Evolutionary conservation across 345 rosid genomes (phyloP), one percentile per base, ranked within the genome.

Genomic region (Murraya koenigii): DNA sequence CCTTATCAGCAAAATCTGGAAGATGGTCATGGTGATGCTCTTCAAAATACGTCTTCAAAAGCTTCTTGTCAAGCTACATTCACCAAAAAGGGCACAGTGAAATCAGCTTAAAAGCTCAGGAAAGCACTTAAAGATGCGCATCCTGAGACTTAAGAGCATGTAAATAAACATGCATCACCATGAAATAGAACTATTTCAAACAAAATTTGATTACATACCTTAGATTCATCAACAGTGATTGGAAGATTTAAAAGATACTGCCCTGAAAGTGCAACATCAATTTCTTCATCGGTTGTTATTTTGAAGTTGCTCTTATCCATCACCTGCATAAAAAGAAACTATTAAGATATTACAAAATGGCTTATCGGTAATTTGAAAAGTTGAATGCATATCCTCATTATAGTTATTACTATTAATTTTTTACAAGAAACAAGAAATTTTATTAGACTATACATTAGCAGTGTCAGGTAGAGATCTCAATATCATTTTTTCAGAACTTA

Each of bases 281-380:
- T 88, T 91, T 95, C 99, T 10, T 93, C 99, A 71, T 91, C 85
- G 13, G 93, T 77, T 70, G 96, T 70, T 78, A 92, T 77, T 81
- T 93, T 95, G 79, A 95, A 95, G 80, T 95, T 95, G 85, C 99
- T 95, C 89, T 93, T 95, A n/a, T 90, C 89, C 97, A 95, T 93
- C 75, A 95, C 94, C 93, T 89, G 83, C 58, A 73, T 5, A 65
- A 30, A 64, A 54, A 22, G 52, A 33, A 33, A 61, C 8, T 80
- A 63, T 14, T 30, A 71, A 55, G 63, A 49, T 25, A 25, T 52
- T 52, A 59, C 47, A 25, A 14, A 52, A 70, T 36, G 19, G 35
- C 25, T 8, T 55, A 58, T 23, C 55, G 71, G 44, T 32, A 54
- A 66, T 64, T 8, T 35, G 71, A 64, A 10, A 64, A 32, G 25